A percentile compares a stretch with the other conserved stretches of the same genome.
Evolutionary conservation across 2,329 filamentous ascomycete species (phyloP).

Genomic region (Pseudogymnoascus sp.): DNA sequence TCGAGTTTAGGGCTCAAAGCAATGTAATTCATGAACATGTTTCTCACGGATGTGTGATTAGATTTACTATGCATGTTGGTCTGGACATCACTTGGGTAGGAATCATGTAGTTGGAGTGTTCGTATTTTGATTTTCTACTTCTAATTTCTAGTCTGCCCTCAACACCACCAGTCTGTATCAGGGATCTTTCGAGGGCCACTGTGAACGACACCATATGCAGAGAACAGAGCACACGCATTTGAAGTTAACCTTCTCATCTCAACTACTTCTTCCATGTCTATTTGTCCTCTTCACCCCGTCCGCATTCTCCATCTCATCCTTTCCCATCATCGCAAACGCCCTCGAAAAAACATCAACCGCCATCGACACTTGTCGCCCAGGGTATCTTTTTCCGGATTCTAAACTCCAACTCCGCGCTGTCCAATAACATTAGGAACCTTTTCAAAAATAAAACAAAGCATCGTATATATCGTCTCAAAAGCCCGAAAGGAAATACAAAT

Average conservation of each 20-base stretch:
- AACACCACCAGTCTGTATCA: background rate
- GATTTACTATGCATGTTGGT: background rate
- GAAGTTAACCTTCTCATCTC: background rate
- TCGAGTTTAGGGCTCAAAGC: background rate
- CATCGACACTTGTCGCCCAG: background rate
- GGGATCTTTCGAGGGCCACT: background rate
- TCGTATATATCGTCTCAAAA: background rate
- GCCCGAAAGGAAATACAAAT: background rate
- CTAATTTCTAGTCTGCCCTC: background rate
- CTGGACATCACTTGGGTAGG: background rate
- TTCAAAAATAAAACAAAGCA: background rate
- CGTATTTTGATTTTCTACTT: background rate
- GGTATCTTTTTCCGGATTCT: background rate
- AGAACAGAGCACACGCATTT: background rate
- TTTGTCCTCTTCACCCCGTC: background rate
- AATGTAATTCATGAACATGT: constrained; percentile 1
- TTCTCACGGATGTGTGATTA: background rate
- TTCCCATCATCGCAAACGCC: background rate
- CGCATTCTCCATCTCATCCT: background rate
- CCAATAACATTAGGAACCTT: background rate
- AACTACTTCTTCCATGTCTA: background rate
- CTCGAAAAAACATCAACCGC: background rate
- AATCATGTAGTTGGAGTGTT: background rate
- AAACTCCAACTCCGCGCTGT: background rate
- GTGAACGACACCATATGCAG: background rate